Base-by-base conservation (phyloP, 192 early-diverging fungal species). In the Umbelopsis ramanniana region DNA sequence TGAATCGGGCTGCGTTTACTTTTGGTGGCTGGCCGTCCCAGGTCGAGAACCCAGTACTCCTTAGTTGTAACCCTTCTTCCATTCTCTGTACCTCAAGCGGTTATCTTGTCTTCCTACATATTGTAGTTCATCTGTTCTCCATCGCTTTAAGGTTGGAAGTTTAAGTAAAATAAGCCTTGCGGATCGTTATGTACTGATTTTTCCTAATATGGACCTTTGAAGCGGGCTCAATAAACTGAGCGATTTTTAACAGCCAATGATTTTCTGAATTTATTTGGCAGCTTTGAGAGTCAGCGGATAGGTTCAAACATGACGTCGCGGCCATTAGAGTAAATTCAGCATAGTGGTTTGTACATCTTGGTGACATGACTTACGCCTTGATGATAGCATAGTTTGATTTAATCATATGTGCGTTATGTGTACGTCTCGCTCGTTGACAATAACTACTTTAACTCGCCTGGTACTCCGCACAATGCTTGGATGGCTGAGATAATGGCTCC, bases 241-340 rank as follows among this genome's bases (percentile, higher is more conserved):
- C 57, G 57, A 63, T 63, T 63, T 63, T 63, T 63, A 26, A 37
- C 19, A 63, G 29, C 57, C 57, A 63, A 63, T 63, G 33, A 11
- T n/a, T 63, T 37, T 6, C 37, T 1, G 26, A 15, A 38, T 63
- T 63, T 33, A 63, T 37, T 63, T 29, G 57, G 17, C 19, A 17
- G 26, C 33, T 35, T 33, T 35, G 4, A 19, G 57, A 37, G 23
- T 54, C 57, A 29, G 57, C 57, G 24, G 26, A 22, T 22, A 63
- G 9, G 15, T 37, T 12, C 19, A 63, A 63, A 37, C 26, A 63
- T 63, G 40, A 43, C 40, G 40, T 43, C 40, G 40, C 6, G 11
- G 40, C 8, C 40, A 43, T 43, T 43, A 2, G 40, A 43, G 40
- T 43, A 43, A 43, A 43, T 43, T 1, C 6, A 43, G 40, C 6